These are phyloP conservation scores for Annulohypoxylon maeteangense DNA, from an alignment of 495 filamentous ascomycete species.

Conservation along the genomic window DNA sequence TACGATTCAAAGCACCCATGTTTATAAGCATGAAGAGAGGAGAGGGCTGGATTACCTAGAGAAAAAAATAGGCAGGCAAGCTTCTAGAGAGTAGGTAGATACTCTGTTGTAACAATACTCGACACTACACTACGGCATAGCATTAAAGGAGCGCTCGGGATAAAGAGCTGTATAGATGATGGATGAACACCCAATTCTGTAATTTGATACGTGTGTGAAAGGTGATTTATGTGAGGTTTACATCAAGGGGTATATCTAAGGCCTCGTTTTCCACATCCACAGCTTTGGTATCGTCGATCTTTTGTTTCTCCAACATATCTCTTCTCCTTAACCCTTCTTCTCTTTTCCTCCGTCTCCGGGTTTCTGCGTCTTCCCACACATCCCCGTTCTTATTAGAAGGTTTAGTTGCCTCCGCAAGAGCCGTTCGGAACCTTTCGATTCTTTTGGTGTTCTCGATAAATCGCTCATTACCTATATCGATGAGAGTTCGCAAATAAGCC, in stretches of 20 bases:
- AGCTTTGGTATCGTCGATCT: conserved; percentile 37
- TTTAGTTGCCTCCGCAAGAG: conserved; percentile 51
- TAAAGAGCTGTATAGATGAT: conserved; percentile 44
- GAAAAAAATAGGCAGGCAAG: background rate
- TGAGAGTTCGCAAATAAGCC: conserved; percentile 69
- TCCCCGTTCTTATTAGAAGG: conserved; percentile 39
- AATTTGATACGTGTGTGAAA: background rate
- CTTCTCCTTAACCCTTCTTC: conserved; percentile 67
- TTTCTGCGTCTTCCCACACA: conserved; percentile 68
- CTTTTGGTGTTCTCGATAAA: conserved; percentile 79
- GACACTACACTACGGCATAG: conserved; percentile 44
- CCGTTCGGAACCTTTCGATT: conserved; percentile 67
- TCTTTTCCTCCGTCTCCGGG: conserved; percentile 68
- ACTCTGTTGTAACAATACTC: conserved; percentile 45
- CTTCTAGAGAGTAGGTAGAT: background rate
- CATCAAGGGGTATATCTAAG: conserved; percentile 38
- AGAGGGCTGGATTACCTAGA: background rate
- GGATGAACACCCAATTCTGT: conserved; percentile 12
- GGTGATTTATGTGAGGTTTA: conserved; percentile 42
- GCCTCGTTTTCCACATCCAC: conserved; percentile 27
- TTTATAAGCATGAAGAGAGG: background rate
- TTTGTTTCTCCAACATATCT: conserved; percentile 14
- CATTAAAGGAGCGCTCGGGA: conserved; percentile 35
- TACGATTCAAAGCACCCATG: background rate
- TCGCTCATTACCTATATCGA: conserved; percentile 76